A percentile compares a stretch with the other conserved stretches of the same genome.
These are phyloP conservation scores for Ophiosphaerella herpotricha DNA, from an alignment of 2,329 filamentous ascomycete genomes.

Conservation along the genomic window DNA sequence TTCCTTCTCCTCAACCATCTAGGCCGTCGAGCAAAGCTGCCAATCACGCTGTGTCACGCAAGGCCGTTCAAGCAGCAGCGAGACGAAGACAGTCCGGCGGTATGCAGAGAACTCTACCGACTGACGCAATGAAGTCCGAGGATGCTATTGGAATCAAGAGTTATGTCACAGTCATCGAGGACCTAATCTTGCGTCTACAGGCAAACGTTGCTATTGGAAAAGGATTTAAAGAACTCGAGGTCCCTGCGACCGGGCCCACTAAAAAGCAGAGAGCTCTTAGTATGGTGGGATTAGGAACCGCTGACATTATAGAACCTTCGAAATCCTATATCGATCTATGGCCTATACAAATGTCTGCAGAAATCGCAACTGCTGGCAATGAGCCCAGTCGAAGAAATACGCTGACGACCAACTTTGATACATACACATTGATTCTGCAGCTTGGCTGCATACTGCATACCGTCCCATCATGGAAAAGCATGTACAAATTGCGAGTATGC, in stretches of 20 bases:
- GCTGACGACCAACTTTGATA: slow-evolving; percentile 88
- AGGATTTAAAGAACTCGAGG: slow-evolving; percentile 76
- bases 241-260: slow-evolving; percentile 56
- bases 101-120: slow-evolving; percentile 65
- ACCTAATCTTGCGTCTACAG: slow-evolving; percentile 75
- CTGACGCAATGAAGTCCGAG: slow-evolving; percentile 71
- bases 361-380: slow-evolving; percentile 64
- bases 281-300: slow-evolving; percentile 27
- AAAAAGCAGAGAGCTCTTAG: slow-evolving; percentile 30
- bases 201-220: slow-evolving; percentile 86
- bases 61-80: slow-evolving; percentile 39
- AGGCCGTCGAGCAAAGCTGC: slow-evolving; percentile 36
- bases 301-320: slow-evolving; percentile 59
- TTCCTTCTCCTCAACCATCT: slow-evolving; percentile 55
- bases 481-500: slow-evolving; percentile 73
- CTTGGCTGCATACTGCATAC: slow-evolving; percentile 83
- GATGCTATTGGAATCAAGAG: slow-evolving; percentile 70
- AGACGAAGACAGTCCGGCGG: slow-evolving; percentile 55
- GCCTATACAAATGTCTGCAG: slow-evolving; percentile 93
- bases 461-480: slow-evolving; percentile 77
- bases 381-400: slow-evolving; percentile 59
- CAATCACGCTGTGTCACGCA: slow-evolving; percentile 34
- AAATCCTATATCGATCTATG: slow-evolving; percentile 87
- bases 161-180: slow-evolving; percentile 83
- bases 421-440: slow-evolving; percentile 84